Percentiles rank a stretch among this genome's conserved stretches.
Evolutionary conservation across 163 green algal species (phyloP).

Genomic region (Chlamydomonas reinhardtii): DNA sequence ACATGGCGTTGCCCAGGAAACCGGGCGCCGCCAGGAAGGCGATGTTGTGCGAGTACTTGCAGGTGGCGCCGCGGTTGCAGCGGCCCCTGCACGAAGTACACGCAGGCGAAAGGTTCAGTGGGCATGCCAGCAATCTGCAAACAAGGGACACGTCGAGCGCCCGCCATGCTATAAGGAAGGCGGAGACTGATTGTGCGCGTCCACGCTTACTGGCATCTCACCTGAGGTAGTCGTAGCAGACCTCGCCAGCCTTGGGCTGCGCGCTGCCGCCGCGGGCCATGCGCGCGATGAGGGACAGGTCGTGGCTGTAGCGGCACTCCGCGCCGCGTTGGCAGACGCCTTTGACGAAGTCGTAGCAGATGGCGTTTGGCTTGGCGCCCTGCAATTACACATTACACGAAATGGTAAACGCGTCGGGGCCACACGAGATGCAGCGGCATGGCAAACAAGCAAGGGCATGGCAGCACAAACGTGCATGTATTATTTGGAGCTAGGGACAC

Average conservation of each 20-base stretch:
- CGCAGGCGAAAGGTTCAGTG: too few relatives aligned
- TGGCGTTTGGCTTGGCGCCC: conserved; percentile 65
- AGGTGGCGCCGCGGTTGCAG: conserved; percentile 77
- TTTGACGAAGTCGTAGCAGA: conserved; percentile 93
- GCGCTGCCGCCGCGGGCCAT: conserved; percentile 60
- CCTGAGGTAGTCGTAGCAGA: conserved; percentile 77
- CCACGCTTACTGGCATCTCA: conserved; percentile 2
- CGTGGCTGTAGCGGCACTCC: conserved; percentile 87
- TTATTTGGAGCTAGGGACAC: too few relatives aligned
- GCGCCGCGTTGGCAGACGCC: conserved; percentile 76
- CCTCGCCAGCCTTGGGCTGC: conserved; percentile 52
- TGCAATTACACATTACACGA: neutral
- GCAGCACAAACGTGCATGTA: too few relatives aligned
- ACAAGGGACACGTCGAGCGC: too few relatives aligned
- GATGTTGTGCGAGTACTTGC: conserved; percentile 88
- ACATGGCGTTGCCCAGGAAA: conserved; percentile 9
- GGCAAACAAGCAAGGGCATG: too few relatives aligned
- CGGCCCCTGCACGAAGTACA: conserved; percentile 64
- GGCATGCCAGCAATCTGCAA: too few relatives aligned
- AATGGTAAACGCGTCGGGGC: too few relatives aligned
- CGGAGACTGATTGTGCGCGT: too few relatives aligned
- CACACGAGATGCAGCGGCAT: too few relatives aligned
- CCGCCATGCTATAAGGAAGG: too few relatives aligned
- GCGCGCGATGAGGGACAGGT: conserved; percentile 79
- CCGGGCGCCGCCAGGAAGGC: conserved; percentile 62